Percentiles rank a stretch among this genome's conserved stretches.
Evolutionary conservation across 108 stramenopile genomes (phyloP).

Genomic region (Cyclotella baltica): DNA sequence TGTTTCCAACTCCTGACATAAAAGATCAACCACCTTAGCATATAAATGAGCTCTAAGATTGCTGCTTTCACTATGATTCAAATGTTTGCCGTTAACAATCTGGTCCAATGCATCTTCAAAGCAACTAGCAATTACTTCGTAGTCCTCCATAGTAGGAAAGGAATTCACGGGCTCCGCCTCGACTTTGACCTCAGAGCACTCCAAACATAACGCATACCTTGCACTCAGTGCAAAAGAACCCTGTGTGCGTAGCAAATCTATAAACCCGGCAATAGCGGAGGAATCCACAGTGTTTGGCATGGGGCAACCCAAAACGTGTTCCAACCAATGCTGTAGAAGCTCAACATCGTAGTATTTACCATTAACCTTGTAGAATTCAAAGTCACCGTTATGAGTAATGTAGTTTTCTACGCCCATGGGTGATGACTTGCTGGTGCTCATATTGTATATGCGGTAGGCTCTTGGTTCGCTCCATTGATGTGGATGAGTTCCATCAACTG

Average conservation of each 20-base stretch:
- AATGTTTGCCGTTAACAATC: constrained; percentile 20
- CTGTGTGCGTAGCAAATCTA: constrained; percentile 73
- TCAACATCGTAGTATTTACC: constrained; percentile 72
- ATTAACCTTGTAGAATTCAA: constrained; percentile 78
- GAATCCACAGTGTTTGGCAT: constrained; percentile 74
- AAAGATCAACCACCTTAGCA: constrained; percentile 18
- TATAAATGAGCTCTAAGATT: constrained; percentile 10
- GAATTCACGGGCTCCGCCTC: constrained; percentile 27
- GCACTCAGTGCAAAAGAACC: constrained; percentile 78
- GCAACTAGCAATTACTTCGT: constrained; percentile 63
- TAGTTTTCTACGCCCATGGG: constrained; percentile 14
- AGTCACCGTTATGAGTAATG: constrained; percentile 90
- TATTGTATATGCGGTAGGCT: constrained; percentile 25
- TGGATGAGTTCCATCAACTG: constrained; percentile 81
- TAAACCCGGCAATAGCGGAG: constrained; percentile 76
- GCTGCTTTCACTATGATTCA: neutral
- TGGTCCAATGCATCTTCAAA: constrained; percentile 69
- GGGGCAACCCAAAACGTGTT: constrained; percentile 45
- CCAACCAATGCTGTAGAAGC: constrained; percentile 75
- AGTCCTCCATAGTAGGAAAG: constrained; percentile 61
- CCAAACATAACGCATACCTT: constrained; percentile 73
- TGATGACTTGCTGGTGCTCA: neutral
- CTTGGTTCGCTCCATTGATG: constrained; percentile 71
- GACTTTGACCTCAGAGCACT: constrained; percentile 36
- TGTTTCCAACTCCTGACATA: constrained; percentile 13